phyloP scores from a whole-genome alignment of 495 filamentous ascomycete genomes.

The Xylaria nigripes region DNA sequence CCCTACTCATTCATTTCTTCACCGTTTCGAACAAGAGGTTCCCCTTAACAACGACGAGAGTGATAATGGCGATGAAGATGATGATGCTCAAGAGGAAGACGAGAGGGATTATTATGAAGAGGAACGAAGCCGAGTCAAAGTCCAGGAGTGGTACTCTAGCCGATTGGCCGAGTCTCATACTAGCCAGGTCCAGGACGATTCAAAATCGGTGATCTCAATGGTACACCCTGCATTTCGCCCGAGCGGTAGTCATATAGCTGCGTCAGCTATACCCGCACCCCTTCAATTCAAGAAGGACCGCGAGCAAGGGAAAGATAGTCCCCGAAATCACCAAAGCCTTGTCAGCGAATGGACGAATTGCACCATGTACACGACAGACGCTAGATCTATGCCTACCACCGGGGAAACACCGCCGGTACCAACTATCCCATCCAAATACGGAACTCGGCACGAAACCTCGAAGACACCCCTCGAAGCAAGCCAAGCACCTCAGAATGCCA shows the following conservation, averaged over 20 bases:
- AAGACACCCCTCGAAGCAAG: neutral
- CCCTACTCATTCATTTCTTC: conserved; percentile 1
- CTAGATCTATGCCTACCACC: neutral
- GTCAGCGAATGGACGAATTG: conserved; percentile 16
- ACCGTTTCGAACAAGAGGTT: conserved; percentile 3
- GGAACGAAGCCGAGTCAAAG: conserved; percentile 13
- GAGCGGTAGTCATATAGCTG: neutral
- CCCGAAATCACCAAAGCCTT: neutral
- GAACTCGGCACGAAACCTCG: neutral
- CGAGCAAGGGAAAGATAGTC: neutral
- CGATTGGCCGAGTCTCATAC: neutral
- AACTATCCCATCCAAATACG: conserved; percentile 13
- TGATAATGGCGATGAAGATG: conserved; percentile 2
- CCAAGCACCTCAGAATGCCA: neutral
- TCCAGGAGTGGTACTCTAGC: conserved; percentile 19
- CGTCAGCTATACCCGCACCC: conserved; percentile 16
- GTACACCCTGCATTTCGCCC: conserved; percentile 26
- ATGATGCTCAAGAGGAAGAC: neutral
- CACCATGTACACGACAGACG: conserved; percentile 12
- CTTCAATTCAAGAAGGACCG: conserved; percentile 11
- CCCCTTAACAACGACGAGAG: conserved; percentile 1
- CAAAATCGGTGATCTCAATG: conserved; percentile 18
- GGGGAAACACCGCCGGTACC: conserved; percentile 12
- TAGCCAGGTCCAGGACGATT: conserved; percentile 4
- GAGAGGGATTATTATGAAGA: conserved; percentile 4